Evolutionary conservation across 148 eudicot genomes (phyloP).

Genomic region (Limonium bicolor): DNA sequence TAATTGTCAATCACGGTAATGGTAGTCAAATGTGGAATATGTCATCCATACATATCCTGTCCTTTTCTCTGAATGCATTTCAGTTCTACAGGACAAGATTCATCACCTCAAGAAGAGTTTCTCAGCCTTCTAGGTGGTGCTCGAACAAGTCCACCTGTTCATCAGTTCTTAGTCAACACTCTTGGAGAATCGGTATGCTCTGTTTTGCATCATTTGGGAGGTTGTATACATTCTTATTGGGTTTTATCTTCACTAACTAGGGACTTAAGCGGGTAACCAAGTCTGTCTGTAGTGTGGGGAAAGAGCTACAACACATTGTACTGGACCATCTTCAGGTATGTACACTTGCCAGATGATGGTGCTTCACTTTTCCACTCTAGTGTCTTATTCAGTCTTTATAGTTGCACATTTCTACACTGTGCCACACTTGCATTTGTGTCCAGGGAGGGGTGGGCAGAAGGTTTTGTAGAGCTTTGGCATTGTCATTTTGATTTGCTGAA

Average conservation of each 20-base stretch:
- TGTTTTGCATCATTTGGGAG: constrained; percentile 3
- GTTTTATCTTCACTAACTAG: constrained; percentile 14
- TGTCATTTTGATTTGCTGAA: too few species aligned
- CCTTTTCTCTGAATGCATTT: constrained; percentile 2
- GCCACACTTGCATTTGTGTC: too few species aligned
- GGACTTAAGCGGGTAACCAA: constrained; percentile 87
- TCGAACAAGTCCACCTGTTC: constrained; percentile 91
- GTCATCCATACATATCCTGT: neutral
- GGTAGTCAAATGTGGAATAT: neutral
- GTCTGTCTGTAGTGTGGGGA: constrained; percentile 65
- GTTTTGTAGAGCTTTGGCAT: too few species aligned
- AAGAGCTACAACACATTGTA: constrained; percentile 78
- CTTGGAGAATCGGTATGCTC: constrained; percentile 78
- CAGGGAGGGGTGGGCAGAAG: too few species aligned
- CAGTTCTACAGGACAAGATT: constrained; percentile 46
- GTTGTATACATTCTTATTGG: neutral
- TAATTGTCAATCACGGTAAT: constrained; percentile 77
- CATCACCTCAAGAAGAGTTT: constrained; percentile 86
- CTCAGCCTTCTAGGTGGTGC: constrained; percentile 91
- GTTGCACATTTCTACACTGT: too few species aligned
- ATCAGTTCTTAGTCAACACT: constrained; percentile 90
- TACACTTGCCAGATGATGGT: too few species aligned
- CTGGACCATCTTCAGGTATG: constrained; percentile 90
- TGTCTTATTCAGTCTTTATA: too few species aligned
- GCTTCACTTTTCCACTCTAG: too few species aligned